phyloP scores from a whole-genome alignment of 202 grass and related monocot species.

The Dendrocalamus latiflorus region DNA sequence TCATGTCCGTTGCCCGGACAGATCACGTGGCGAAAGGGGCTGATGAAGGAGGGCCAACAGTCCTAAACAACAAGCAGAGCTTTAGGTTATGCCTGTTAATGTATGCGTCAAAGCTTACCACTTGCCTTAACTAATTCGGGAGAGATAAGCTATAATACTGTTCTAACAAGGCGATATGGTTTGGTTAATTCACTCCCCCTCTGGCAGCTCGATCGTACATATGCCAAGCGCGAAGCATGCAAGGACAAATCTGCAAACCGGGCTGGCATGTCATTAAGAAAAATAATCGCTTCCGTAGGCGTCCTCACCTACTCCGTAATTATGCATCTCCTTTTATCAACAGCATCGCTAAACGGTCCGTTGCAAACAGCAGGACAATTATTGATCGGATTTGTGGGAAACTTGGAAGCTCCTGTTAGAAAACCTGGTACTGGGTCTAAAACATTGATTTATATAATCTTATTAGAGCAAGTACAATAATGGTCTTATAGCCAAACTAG shows the following conservation, averaged over 20 bases:
- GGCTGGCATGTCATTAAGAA: slow-evolving; percentile 40
- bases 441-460: no score
- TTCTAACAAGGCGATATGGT: slow-evolving; percentile 3
- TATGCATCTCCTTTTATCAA: neutral
- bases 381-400: slow-evolving; percentile 41
- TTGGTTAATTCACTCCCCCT: slow-evolving; percentile 4
- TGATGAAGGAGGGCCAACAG: neutral
- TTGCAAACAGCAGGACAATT: slow-evolving; percentile 1
- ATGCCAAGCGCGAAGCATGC: slow-evolving; percentile 22
- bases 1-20: slow-evolving; percentile 17
- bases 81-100: no score
- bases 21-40: slow-evolving; percentile 16
- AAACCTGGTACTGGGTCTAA: no score
- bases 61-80: no score
- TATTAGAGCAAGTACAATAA: no score
- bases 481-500: no score
- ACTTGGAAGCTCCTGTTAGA: neutral
- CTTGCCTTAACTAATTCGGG: slow-evolving; percentile 29
- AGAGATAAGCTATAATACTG: slow-evolving; percentile 47
- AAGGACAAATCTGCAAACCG: neutral
- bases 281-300: slow-evolving; percentile 37
- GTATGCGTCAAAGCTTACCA: slow-evolving; percentile 13
- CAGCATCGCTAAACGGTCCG: neutral
- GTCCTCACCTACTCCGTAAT: slow-evolving; percentile 33
- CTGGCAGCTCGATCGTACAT: slow-evolving; percentile 12